Percentiles rank a stretch among this genome's conserved stretches.
These are phyloP conservation scores for Suhomyces terraborum DNA, from an alignment of 1,139 yeast species.

Conservation along the genomic window DNA sequence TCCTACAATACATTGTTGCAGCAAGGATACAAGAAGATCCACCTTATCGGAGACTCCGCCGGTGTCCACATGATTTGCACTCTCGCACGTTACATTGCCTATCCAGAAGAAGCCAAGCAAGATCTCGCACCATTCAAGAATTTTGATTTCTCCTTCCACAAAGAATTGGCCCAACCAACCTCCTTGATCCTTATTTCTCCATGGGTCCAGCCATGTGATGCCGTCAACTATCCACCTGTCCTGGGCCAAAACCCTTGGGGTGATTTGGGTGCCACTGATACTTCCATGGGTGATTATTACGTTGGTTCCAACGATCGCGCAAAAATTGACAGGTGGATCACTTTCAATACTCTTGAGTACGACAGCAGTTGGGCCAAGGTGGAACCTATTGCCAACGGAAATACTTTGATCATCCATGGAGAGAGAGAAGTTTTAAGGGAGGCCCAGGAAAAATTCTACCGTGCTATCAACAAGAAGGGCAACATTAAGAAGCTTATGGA, in stretches of 20 bases:
- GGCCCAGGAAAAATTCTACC: slow-evolving; percentile 30
- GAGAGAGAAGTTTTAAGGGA: slow-evolving; percentile 37
- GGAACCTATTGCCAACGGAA: slow-evolving; percentile 29
- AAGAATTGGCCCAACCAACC: slow-evolving; percentile 29
- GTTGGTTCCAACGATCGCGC: slow-evolving; percentile 25
- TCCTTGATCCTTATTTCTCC: slow-evolving; percentile 43
- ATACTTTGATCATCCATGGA: slow-evolving; percentile 38
- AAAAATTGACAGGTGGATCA: slow-evolving; percentile 23
- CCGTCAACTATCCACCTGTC: slow-evolving; percentile 22
- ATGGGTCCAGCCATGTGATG: slow-evolving; percentile 40
- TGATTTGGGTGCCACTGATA: slow-evolving; percentile 35
- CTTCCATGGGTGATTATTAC: slow-evolving; percentile 34
- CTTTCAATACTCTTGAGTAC: slow-evolving; percentile 28
- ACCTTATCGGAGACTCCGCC: slow-evolving; percentile 49
- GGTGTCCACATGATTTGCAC: slow-evolving; percentile 46
- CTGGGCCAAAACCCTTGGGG: slow-evolving; percentile 31
- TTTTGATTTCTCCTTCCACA: slow-evolving; percentile 23
- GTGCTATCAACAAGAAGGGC: slow-evolving; percentile 23
- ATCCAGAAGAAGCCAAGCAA: slow-evolving; percentile 31
- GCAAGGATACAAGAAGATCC: slow-evolving; percentile 34
- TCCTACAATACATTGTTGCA: slow-evolving; percentile 30
- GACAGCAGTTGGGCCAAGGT: slow-evolving; percentile 35
- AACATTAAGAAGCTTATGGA: slow-evolving; percentile 27
- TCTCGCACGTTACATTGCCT: slow-evolving; percentile 35
- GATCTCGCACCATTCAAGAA: slow-evolving; percentile 24